These are phyloP conservation scores for Neurospora tetrasperma DNA, from an alignment of 495 filamentous ascomycete genomes.

Conservation along the genomic window DNA sequence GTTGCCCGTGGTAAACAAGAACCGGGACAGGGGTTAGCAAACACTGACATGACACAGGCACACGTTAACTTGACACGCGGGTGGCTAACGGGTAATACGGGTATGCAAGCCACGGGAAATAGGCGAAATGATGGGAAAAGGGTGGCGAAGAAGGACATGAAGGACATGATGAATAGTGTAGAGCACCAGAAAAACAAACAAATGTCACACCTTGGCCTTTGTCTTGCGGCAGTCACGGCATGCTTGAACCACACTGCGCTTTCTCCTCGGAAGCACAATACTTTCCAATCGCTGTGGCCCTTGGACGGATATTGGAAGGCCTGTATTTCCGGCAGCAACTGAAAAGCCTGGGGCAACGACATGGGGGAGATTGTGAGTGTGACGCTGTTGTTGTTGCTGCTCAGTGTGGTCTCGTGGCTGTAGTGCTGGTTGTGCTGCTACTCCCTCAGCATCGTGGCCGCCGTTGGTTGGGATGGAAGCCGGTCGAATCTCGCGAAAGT, in stretches of 20 bases:
- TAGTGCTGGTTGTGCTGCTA: background rate
- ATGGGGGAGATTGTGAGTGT: background rate
- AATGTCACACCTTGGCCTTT: background rate
- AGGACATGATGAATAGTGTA: background rate
- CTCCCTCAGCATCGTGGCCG: background rate
- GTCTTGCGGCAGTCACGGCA: background rate
- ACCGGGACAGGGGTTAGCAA: background rate
- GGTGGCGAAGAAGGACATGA: background rate
- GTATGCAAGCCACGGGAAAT: background rate
- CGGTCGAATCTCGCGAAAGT: background rate
- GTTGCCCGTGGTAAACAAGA: background rate
- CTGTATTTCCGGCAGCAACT: background rate
- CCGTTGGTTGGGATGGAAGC: background rate
- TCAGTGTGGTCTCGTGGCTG: background rate
- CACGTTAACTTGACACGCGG: background rate
- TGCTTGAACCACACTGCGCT: background rate
- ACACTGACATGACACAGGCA: background rate
- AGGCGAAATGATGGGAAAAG: background rate
- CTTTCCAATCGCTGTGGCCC: background rate
- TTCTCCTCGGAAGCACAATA: background rate
- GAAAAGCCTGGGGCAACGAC: background rate
- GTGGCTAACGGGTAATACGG: background rate
- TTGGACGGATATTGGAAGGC: background rate
- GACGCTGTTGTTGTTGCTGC: background rate
- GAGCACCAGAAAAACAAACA: background rate